Conservation (phyloP, 2,329 filamentous ascomycete species). For the Neospermospora avenae region DNA sequence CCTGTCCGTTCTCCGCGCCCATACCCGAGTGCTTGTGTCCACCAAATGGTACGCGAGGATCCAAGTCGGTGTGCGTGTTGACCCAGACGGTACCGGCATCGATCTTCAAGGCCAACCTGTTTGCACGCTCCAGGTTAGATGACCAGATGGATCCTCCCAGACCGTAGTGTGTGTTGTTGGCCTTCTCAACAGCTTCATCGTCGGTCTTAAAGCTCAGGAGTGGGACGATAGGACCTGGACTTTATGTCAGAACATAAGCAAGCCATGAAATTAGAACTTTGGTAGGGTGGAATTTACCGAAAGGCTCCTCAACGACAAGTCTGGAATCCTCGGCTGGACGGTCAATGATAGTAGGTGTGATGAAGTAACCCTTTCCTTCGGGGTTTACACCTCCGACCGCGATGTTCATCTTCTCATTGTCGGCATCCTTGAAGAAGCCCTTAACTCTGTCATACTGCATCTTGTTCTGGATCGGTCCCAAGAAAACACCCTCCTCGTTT, state of each 20-base stretch:
- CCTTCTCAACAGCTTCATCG: slow-evolving; percentile 57
- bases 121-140: slow-evolving; percentile 41
- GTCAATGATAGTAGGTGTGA: slow-evolving; percentile 56
- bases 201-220: not conserved
- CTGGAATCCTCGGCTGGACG: slow-evolving; percentile 53
- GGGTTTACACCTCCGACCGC: slow-evolving; percentile 43
- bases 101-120: slow-evolving; percentile 49
- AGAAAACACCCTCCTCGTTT: slow-evolving; percentile 13
- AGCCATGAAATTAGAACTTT: not conserved
- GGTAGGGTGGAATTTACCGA: slow-evolving; percentile 42
- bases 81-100: slow-evolving; percentile 59
- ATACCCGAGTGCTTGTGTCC: slow-evolving; percentile 36
- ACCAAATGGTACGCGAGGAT: slow-evolving; percentile 33
- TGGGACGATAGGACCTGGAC: slow-evolving; percentile 53
- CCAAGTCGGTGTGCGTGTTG: slow-evolving; percentile 44
- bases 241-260: not conserved
- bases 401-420: slow-evolving; percentile 50
- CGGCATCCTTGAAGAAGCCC: slow-evolving; percentile 52
- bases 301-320: slow-evolving; percentile 58
- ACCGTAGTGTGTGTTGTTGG: slow-evolving; percentile 37
- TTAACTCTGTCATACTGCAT: slow-evolving; percentile 43
- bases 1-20: slow-evolving; percentile 17
- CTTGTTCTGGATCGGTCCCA: slow-evolving; percentile 26
- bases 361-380: slow-evolving; percentile 49
- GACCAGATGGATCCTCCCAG: not conserved